Evolutionary conservation across 129 eudicot species (phyloP).

Genomic region (Artemisia argyi): DNA sequence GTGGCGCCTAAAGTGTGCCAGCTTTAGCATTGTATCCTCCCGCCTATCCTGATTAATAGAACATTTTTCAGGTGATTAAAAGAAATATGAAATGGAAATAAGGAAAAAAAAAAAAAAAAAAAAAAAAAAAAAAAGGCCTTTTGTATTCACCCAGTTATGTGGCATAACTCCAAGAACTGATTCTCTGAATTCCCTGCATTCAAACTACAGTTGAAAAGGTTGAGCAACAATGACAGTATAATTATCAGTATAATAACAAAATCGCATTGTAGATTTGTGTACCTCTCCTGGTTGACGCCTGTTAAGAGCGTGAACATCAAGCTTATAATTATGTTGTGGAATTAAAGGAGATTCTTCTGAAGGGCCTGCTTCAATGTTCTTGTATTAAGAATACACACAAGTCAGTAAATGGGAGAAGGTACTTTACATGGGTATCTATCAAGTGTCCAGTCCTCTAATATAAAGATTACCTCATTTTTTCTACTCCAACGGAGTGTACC

Average conservation of each 20-base stretch:
- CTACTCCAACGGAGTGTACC: constrained; percentile 91
- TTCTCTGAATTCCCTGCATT: constrained; percentile 97
- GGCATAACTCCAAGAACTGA: constrained; percentile 95
- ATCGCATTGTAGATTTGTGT: constrained; percentile 12
- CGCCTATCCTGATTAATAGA: constrained; percentile 71
- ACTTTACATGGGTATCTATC: constrained; percentile 9
- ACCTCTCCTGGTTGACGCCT: constrained; percentile 98
- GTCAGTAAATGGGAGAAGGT: constrained; percentile 29
- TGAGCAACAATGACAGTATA: constrained; percentile 12
- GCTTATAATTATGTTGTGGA: constrained; percentile 99
- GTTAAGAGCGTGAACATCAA: constrained; percentile 87
- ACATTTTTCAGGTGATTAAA: constrained; percentile 13
- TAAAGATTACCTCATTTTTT: constrained; percentile 69
- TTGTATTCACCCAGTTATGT: constrained; percentile 83
- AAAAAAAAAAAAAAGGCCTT: not conserved
- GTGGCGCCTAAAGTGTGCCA: constrained; percentile 91
- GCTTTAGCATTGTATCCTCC: constrained; percentile 82
- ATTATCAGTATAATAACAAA: constrained; percentile 5
- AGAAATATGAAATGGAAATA: not conserved
- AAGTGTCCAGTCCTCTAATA: not conserved
- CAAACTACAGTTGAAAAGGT: constrained; percentile 58
- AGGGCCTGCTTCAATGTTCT: constrained; percentile 74
- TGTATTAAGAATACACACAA: constrained; percentile 21
- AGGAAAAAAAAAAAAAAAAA: not conserved
- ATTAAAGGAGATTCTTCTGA: constrained; percentile 82